Evolutionary conservation across 2,329 filamentous ascomycete species (phyloP), one percentile per base, ranked within the genome.

Genomic region (Dendryphion nanum): DNA sequence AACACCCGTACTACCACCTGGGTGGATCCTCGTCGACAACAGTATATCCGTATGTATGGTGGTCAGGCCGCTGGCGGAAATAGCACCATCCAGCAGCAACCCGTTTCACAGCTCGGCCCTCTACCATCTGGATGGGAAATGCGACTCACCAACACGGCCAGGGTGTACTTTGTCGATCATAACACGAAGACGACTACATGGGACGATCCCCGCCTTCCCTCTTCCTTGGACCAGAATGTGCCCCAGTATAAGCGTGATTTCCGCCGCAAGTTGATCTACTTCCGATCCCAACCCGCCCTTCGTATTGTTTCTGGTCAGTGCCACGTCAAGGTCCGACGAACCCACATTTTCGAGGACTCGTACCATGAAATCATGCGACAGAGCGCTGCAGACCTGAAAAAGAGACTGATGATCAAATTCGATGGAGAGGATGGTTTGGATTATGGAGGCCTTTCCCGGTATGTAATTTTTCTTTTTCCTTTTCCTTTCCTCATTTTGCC

Each of bases 221-320:
- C 91, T 3, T 97, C 93, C 1, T 75, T 98, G 45, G 93, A 98
- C 57, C 93, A 98, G 70, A 96, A 96, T 45, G 93, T 98, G 35
- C 93, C 93, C 36, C 93, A 98, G 71, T 98, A 98, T 74, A 98
- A 98, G 81, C 88, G 93, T 69, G 93, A 98, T 68, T 98, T 98
- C 78, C 78, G 93, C 59, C 81, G 93, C 61, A 98, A 98, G 75
- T 77, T 98, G 48, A 98, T 98, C 55, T 98, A 98, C 75, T 98
- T 98, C 85, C 82, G 93, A 53, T 98, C 93, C 26, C 93, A 98
- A 67, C 93, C 93, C 14, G 93, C 91, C 4, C 82, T 98, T 70
- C 85, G 93, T 44, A 98, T 97, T 55, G 78, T 95, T 45, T 93
- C 89, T 43, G 93, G 93, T 12, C 93, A 98, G 66, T 97, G 93